These are phyloP conservation scores for Scenedesmus sp. DNA, from an alignment of 163 green algal genomes.

Conservation along the genomic window DNA sequence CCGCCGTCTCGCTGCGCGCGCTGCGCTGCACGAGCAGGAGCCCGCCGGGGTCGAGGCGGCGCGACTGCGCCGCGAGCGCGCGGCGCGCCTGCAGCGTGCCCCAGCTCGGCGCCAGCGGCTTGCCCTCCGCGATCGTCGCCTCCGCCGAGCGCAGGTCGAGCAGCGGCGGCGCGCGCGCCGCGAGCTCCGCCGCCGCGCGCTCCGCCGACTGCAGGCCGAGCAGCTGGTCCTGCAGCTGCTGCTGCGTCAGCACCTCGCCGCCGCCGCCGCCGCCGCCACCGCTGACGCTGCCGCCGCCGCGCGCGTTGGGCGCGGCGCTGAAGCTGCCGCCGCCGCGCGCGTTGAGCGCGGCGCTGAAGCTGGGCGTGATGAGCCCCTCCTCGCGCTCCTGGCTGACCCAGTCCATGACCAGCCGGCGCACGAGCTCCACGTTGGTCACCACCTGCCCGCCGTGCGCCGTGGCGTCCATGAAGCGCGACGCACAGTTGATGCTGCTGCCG, in stretches of 20 bases:
- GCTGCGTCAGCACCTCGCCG: too few relatives aligned
- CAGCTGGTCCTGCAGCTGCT: too few relatives aligned
- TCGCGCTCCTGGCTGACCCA: background rate
- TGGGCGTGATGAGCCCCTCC: background rate
- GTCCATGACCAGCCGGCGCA: background rate
- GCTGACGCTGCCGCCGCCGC: background rate
- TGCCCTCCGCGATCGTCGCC: background rate
- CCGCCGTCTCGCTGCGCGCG: too few relatives aligned
- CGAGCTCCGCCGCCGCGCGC: too few relatives aligned
- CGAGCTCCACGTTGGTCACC: slow-evolving; percentile 18
- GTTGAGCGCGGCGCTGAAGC: background rate
- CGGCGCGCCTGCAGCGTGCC: too few relatives aligned
- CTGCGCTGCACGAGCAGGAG: too few relatives aligned
- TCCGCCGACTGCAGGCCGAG: too few relatives aligned
- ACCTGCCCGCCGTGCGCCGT: slow-evolving; percentile 47
- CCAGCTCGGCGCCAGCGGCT: background rate
- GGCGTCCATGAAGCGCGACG: slow-evolving; percentile 51
- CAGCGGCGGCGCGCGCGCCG: too few relatives aligned
- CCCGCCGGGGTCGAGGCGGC: too few relatives aligned
- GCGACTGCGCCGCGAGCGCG: too few relatives aligned
- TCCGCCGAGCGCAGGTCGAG: background rate
- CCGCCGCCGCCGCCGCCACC: background rate
- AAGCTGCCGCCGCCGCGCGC: background rate
- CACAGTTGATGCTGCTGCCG: slow-evolving; percentile 56
- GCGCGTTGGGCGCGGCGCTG: background rate